Percentiles rank a stretch among this genome's conserved stretches.
Evolutionary conservation across 2,329 filamentous ascomycete species (phyloP).

Genomic region (Scopulariopsis brevicaulis): DNA sequence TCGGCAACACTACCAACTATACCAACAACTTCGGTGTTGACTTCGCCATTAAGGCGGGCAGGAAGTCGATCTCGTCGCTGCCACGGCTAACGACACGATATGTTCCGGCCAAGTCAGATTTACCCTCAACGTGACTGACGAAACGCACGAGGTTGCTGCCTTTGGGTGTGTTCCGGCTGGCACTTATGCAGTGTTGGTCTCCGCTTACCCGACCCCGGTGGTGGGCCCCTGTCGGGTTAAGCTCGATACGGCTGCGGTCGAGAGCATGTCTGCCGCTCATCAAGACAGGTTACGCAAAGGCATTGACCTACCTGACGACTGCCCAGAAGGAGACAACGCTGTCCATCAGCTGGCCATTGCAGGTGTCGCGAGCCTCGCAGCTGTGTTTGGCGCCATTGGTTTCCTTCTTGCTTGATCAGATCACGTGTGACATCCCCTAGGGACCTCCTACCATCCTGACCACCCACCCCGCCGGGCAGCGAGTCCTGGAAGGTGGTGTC

Average conservation of each 20-base stretch:
- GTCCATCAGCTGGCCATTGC: conserved; percentile 4
- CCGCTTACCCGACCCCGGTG: conserved; percentile 3
- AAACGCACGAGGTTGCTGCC: conserved; percentile 4
- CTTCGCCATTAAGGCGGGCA: conserved; percentile 9
- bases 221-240: conserved; percentile 10
- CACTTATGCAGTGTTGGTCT: conserved; percentile 6
- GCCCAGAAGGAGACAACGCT: conserved; percentile 6
- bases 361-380: conserved; percentile 5
- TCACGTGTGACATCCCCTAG: background rate
- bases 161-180: background rate
- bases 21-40: conserved; percentile 5
- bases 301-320: conserved; percentile 7
- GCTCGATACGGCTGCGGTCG: conserved; percentile 8
- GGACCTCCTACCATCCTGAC: background rate
- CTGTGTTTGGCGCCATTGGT: conserved; percentile 3
- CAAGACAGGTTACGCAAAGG: conserved; percentile 5
- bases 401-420: conserved; percentile 9
- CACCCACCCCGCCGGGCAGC: background rate
- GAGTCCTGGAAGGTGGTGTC: too few species aligned
- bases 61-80: conserved; percentile 44
- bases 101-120: conserved; percentile 6
- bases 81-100: conserved; percentile 23
- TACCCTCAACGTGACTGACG: conserved; percentile 8
- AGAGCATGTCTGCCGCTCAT: conserved; percentile 9
- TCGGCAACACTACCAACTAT: too few species aligned